These are phyloP conservation scores for Meira miltonrushii DNA, from an alignment of 1,284 basidiomycete genomes.

Conservation along the genomic window DNA sequence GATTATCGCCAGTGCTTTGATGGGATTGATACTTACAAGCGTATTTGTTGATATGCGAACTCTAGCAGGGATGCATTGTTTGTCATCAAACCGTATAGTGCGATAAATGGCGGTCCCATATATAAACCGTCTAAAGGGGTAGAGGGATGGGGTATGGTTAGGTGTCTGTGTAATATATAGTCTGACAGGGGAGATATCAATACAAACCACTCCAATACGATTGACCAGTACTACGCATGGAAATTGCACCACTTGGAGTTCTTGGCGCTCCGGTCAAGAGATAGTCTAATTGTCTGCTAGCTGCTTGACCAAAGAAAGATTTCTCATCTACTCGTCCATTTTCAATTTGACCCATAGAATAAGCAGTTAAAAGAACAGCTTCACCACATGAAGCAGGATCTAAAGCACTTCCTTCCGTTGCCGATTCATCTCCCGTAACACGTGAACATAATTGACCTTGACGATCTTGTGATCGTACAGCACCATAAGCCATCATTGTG, in stretches of 20 bases:
- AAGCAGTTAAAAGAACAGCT: constrained; percentile 41
- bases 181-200: constrained; percentile 13
- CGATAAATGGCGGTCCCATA: constrained; percentile 88
- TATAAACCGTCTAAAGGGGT: constrained; percentile 58
- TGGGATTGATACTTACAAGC: constrained; percentile 51
- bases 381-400: constrained; percentile 42
- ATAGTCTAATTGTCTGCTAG: constrained; percentile 67
- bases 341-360: constrained; percentile 33
- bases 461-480: constrained; percentile 30
- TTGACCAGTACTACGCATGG: constrained; percentile 35
- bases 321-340: constrained; percentile 17
- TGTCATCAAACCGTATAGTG: constrained; percentile 73
- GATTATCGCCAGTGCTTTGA: background rate
- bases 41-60: constrained; percentile 72
- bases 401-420: constrained; percentile 30
- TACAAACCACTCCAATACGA: constrained; percentile 36
- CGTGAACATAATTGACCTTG: constrained; percentile 36
- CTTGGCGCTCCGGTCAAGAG: constrained; percentile 63
- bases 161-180: background rate
- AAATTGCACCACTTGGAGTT: constrained; percentile 51
- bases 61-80: constrained; percentile 65
- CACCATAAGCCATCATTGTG: constrained; percentile 34
- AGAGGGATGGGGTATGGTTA: background rate
- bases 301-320: constrained; percentile 62
- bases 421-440: constrained; percentile 44